Conservation (phyloP, 768 basidiomycete genomes). For the Pleurotus tuber-regium region DNA sequence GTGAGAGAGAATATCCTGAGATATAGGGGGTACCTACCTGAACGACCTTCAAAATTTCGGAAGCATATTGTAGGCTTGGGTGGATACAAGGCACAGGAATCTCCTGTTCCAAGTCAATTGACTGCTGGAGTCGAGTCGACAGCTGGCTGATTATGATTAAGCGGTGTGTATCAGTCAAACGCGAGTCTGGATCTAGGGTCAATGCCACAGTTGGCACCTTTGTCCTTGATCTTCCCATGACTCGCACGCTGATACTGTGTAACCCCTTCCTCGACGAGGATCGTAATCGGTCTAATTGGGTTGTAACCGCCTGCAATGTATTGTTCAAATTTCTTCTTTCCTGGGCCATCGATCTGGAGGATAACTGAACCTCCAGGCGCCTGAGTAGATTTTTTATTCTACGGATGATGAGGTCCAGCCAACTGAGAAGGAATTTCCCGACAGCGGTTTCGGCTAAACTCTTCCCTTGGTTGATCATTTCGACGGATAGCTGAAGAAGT, state of each 20-base stretch:
- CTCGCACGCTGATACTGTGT: not conserved
- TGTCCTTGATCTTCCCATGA: no score
- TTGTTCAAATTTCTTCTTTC: not conserved
- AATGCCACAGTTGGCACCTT: no score
- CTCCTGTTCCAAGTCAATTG: not conserved
- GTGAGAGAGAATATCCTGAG: not conserved
- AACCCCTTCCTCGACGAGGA: not conserved
- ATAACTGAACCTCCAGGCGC: not conserved
- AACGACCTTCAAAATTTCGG: not conserved
- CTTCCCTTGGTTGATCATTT: slow-evolving; percentile 22
- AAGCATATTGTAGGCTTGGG: not conserved
- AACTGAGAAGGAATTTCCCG: slow-evolving; percentile 4
- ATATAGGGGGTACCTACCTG: not conserved
- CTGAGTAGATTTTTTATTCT: not conserved
- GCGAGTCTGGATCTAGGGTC: no score
- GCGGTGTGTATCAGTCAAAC: no score
- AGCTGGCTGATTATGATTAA: not conserved
- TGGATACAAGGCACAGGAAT: not conserved
- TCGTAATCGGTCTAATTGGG: not conserved
- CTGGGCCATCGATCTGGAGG: no score
- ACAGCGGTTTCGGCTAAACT: slow-evolving; percentile 10
- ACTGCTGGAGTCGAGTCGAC: not conserved
- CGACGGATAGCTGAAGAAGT: slow-evolving; percentile 21
- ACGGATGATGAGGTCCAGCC: not conserved
- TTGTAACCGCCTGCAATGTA: not conserved